Base-by-base conservation (phyloP, 2,329 filamentous ascomycete species). In the Aquanectria penicillioides region DNA sequence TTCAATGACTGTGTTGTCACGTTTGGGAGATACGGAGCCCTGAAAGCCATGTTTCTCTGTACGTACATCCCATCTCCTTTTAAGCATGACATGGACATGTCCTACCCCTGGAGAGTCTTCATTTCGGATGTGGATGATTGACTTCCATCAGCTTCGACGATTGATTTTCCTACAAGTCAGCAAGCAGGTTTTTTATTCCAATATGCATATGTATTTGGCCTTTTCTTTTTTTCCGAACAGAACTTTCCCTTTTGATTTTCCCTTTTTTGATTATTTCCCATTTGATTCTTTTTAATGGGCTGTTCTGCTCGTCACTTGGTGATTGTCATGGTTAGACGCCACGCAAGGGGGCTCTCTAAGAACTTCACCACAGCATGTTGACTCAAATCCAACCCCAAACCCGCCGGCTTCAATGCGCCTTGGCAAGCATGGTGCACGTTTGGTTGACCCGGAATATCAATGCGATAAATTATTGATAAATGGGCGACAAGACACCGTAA, bases 51-150 rank as follows among this genome's bases (percentile, higher is more conserved):
- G n/a, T 17, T 13, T 8, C 15, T 17, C 31, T 38, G 38, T 46
- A 20, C 47, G 28, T 26, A 44, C 41, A 57, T 53, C 47, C 33
- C 36, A 40, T 57, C 54, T 53, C 47, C 31, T 51, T 38, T n/a
- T 11, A 15, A 46, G 47, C 11, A 51, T 37, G 25, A 25, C 46
- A 51, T 41, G 46, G 18, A 38, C 25, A 37, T 25, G 20, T 11
- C 26, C 28, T 41, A 44, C 54, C 54, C 53, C 40, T 52, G 55
- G 47, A 17, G 18, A 34, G 28, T 41, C 28, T 31, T 58, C 55
- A 58, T 58, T 58, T 58, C 55, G 33, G 48, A 41, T 29, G 22
- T 37, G 37, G 5, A 17, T 17, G 40, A 34, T 40, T 34, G 26
- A 36, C 36, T 46, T 23, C 13, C 55, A 25, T 34, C 28, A 40